Evolutionary conservation across 2,329 filamentous ascomycete genomes (phyloP).

Genomic region (Diaporthe helianthi): DNA sequence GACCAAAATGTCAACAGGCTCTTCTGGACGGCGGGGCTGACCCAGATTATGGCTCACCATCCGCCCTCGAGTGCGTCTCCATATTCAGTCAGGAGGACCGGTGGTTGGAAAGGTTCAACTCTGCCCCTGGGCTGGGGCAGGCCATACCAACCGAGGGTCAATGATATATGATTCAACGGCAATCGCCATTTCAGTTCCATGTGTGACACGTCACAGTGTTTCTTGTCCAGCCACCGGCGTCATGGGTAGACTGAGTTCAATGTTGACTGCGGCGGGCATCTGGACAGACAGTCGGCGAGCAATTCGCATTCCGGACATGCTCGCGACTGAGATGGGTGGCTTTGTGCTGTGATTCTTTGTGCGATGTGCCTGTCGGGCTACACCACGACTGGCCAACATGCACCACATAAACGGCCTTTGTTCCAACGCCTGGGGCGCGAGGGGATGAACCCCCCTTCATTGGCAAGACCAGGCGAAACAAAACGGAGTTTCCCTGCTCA

Average conservation of each 20-base stretch:
- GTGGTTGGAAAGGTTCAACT: conserved; percentile 58
- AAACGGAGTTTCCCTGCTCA: no score
- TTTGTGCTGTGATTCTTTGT: conserved; percentile 15
- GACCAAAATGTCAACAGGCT: conserved; percentile 41
- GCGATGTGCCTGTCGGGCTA: not conserved
- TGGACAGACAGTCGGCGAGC: not conserved
- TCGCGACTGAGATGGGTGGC: not conserved
- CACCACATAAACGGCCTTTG: not conserved
- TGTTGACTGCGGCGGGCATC: no score
- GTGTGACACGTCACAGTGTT: not conserved
- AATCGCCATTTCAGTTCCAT: no score
- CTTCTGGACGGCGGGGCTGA: conserved; percentile 61
- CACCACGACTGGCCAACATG: not conserved
- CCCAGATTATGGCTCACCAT: conserved; percentile 58
- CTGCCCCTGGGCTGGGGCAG: conserved; percentile 56
- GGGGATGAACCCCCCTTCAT: not conserved
- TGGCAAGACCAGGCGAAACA: no score
- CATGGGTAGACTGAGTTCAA: not conserved
- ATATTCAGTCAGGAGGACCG: conserved; percentile 61
- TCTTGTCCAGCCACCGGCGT: not conserved
- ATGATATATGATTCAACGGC: not conserved
- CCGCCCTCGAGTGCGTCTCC: conserved; percentile 54
- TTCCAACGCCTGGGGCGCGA: not conserved
- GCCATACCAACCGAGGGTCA: conserved; percentile 35
- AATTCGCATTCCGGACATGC: not conserved